phyloP scores from a whole-genome alignment of 495 filamentous ascomycete genomes.

The Neurospora discreta region DNA sequence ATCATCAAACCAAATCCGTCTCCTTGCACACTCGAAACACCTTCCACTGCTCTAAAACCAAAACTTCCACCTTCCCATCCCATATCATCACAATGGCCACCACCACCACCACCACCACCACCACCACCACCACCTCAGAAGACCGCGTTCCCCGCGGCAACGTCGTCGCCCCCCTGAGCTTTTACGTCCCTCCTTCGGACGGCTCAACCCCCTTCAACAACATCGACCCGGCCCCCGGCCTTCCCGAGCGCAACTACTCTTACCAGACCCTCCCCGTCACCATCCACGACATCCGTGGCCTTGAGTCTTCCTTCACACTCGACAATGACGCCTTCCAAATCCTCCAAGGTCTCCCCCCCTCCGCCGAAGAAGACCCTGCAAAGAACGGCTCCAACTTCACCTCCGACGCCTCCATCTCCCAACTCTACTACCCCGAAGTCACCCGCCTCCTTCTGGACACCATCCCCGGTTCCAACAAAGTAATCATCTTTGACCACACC shows the following conservation, averaged over 20 bases:
- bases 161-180: constrained; percentile 53
- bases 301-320: constrained; percentile 40
- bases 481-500: constrained; percentile 85
- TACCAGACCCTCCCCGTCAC: constrained; percentile 33
- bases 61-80: background rate
- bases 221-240: constrained; percentile 53
- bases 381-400: constrained; percentile 37
- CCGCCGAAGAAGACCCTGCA: constrained; percentile 25
- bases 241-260: constrained; percentile 52
- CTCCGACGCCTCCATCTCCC: constrained; percentile 50
- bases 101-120: constrained; percentile 1
- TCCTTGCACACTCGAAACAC: background rate
- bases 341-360: constrained; percentile 39
- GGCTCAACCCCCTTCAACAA: constrained; percentile 57
- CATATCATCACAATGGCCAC: background rate
- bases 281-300: constrained; percentile 45
- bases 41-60: background rate
- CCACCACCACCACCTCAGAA: background rate
- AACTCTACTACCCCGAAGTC: constrained; percentile 76
- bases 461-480: constrained; percentile 48
- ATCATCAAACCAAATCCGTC: background rate
- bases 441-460: constrained; percentile 46
- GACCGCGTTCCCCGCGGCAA: constrained; percentile 51
- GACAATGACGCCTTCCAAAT: constrained; percentile 65
- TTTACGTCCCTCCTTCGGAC: constrained; percentile 55